phyloP scores from a whole-genome alignment of 495 filamentous ascomycete species.

The Xylaria flabelliformis region DNA sequence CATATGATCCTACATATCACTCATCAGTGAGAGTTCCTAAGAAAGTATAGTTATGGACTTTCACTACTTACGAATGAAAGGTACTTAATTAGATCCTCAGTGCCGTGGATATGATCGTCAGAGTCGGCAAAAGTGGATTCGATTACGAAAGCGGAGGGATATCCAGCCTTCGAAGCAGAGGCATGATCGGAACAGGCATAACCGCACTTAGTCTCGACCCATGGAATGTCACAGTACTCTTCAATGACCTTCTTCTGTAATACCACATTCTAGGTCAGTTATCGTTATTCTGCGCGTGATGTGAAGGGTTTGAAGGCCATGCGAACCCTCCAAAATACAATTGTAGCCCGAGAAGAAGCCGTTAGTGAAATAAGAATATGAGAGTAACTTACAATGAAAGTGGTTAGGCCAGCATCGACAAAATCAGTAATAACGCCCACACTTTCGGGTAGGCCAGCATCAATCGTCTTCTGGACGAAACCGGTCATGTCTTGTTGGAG shows the following conservation, averaged over 20 bases:
- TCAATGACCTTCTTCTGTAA: conserved; percentile 74
- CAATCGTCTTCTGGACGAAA: conserved; percentile 80
- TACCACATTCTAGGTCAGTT: not conserved
- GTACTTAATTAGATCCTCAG: conserved; percentile 85
- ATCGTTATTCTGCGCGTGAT: not conserved
- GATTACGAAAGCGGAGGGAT: conserved; percentile 94
- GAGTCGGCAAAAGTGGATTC: conserved; percentile 86
- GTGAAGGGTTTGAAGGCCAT: not conserved
- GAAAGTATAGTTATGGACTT: not conserved
- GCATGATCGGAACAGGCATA: conserved; percentile 98
- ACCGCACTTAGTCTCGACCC: conserved; percentile 89
- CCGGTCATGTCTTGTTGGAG: conserved; percentile 99
- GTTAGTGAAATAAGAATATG: not conserved
- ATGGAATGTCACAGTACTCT: conserved; percentile 90
- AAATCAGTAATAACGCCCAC: conserved; percentile 95
- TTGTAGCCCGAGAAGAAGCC: not conserved
- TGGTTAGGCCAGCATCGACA: conserved; percentile 80
- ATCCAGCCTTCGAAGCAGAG: conserved; percentile 93
- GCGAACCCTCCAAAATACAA: not conserved
- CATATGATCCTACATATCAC: conserved; percentile 74
- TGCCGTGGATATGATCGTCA: conserved; percentile 89
- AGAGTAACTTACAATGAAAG: conserved; percentile 69
- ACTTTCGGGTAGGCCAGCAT: conserved; percentile 81
- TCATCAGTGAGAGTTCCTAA: not conserved
- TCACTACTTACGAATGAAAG: conserved; percentile 68